A percentile compares a stretch with the other conserved stretches of the same genome.
phyloP scores from a whole-genome alignment of 257 asterid species.

The Penstemon barbatus region DNA sequence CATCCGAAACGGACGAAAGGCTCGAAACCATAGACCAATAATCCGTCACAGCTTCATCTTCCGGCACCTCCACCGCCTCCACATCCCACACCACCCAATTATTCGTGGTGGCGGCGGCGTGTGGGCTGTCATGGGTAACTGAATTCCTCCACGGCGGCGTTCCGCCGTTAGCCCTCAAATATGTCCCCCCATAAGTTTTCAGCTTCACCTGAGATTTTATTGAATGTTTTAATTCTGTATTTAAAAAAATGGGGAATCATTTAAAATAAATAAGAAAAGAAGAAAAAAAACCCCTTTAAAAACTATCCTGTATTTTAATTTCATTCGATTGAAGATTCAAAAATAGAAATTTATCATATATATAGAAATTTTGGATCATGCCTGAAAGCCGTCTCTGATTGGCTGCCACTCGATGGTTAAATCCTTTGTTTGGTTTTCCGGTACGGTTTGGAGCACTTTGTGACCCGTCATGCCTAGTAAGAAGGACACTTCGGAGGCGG shows the following conservation, averaged over 20 bases:
- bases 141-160: constrained; percentile 94
- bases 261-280: too few relatives aligned
- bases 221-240: too few relatives aligned
- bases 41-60: constrained; percentile 59
- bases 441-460: constrained; percentile 54
- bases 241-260: too few relatives aligned
- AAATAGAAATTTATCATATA: too few relatives aligned
- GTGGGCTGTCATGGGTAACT: constrained; percentile 71
- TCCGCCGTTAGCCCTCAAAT: constrained; percentile 87
- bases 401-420: constrained; percentile 71
- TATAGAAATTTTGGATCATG: too few relatives aligned
- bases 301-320: too few relatives aligned
- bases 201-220: constrained; percentile 41
- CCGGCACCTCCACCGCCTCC: constrained; percentile 71
- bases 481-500: constrained; percentile 59
- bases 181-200: constrained; percentile 59
- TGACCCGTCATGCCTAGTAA: constrained; percentile 83
- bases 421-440: constrained; percentile 40
- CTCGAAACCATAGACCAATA: constrained; percentile 75
- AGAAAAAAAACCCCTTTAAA: too few relatives aligned
- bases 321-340: too few relatives aligned
- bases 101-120: constrained; percentile 45
- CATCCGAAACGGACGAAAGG: constrained; percentile 77
- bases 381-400: constrained; percentile 72
- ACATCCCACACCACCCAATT: constrained; percentile 83